These are phyloP conservation scores for Raffaelea ambrosiae DNA, from an alignment of 2,329 filamentous ascomycete species.

Conservation along the genomic window DNA sequence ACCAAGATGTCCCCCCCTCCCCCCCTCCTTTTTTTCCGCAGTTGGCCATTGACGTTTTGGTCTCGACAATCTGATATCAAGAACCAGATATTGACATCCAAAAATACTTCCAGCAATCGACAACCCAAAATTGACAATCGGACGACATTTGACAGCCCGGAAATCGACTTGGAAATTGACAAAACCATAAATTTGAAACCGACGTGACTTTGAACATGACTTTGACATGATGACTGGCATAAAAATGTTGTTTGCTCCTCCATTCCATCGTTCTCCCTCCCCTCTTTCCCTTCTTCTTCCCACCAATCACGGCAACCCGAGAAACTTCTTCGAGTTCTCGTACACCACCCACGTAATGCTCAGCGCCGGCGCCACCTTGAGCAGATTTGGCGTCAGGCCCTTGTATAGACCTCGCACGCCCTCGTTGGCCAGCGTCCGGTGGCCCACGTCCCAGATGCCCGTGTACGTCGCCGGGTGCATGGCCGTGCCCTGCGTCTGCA, in stretches of 20 bases:
- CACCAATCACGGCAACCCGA: constrained; percentile 40
- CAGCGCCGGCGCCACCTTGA: constrained; percentile 93
- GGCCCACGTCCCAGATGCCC: constrained; percentile 81
- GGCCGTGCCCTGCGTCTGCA: constrained; percentile 92
- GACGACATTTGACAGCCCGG: no score
- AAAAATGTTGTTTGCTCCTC: neutral
- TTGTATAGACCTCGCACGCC: constrained; percentile 85
- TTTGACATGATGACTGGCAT: no score
- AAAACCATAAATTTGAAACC: no score
- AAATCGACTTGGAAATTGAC: no score
- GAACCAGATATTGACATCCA: no score
- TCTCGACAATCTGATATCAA: no score
- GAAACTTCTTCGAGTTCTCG: constrained; percentile 73
- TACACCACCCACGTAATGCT: constrained; percentile 94
- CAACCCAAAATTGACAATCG: neutral
- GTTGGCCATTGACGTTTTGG: no score
- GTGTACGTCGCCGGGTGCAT: constrained; percentile 86
- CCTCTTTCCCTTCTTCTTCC: neutral
- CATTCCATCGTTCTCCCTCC: neutral
- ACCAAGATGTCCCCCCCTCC: no score
- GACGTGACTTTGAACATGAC: no score
- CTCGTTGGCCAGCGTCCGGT: constrained; percentile 74
- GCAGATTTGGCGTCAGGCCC: constrained; percentile 84
- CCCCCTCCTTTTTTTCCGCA: no score
- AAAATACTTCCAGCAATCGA: no score